Base-by-base conservation (phyloP, 1,284 basidiomycete genomes). In the Wolfiporia cocos region DNA sequence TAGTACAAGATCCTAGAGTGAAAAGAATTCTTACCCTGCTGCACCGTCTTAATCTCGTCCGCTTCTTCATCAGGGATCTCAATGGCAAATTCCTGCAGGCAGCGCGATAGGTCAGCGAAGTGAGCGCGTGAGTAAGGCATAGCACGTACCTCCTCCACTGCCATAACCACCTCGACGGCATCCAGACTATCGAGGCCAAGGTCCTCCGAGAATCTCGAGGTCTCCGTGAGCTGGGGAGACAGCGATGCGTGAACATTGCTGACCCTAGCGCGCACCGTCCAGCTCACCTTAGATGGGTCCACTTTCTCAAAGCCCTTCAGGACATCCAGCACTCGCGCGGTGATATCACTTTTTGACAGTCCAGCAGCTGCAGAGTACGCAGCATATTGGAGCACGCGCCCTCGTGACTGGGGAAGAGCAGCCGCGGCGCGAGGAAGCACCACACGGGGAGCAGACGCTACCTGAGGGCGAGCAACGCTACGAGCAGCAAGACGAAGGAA, bases 81-180 rank as follows among this genome's bases (percentile, higher is more conserved):
- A 57, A 92, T 89, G 23, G 74, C 69, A 58, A 91, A 91, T 54
- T 91, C 91, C 90, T 92, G 52, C 20, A 28, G 5, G 37, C 37
- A 48, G 41, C 23, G 24, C 5, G 7, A 5, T 20, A 15, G 3
- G 19, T 12, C 17, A 20, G 26, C 19, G 11, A 14, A 19, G 29
- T 10, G 28, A 37, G 4, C 28, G 22, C 18, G 14, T 15, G 21
- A 33, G 26, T 44, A n/a, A 21, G n/a, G 14, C 18, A 18, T n/a
- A 6, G n/a, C 12, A 1, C 70, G 34, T 63, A 92, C 95, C 83
- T 99, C 95, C 70, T 99, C 96, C 54, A 99, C 89, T 36, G 95
- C 93, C 94, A 99, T 98, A 57, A 99, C 92, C 33, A 98, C 94
- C 67, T 99, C 96, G 33, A 99, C 95, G 35, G 93, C 82, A 66